A percentile compares a stretch with the other conserved stretches of the same genome.
phyloP scores from a whole-genome alignment of 2,329 filamentous ascomycete genomes.

The Apiospora saccharicola region DNA sequence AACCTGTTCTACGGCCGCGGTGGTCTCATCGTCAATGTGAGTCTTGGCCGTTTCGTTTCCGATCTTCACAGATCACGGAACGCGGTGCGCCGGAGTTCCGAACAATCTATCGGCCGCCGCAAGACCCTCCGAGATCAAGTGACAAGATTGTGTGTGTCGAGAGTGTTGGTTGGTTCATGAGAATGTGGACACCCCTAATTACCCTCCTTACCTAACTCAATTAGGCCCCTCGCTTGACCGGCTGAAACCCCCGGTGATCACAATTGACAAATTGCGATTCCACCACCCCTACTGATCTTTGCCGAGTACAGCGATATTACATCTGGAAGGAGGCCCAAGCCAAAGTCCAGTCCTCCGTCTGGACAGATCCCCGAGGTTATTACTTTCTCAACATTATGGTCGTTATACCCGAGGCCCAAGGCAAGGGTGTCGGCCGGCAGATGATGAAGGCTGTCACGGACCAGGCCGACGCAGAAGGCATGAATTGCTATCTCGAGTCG shows the following conservation, averaged over 20 bases:
- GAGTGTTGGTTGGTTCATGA: neutral
- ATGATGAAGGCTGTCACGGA: conserved; percentile 70
- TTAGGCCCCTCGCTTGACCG: neutral
- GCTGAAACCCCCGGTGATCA: conserved; percentile 14
- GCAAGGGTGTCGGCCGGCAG: conserved; percentile 69
- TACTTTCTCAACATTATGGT: conserved; percentile 82
- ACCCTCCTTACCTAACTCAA: neutral
- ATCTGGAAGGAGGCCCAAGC: conserved; percentile 76
- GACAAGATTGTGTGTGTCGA: neutral
- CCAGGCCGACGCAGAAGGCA: conserved; percentile 68
- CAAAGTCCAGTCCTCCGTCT: conserved; percentile 66
- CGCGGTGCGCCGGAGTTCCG: neutral
- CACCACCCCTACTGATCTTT: conserved; percentile 6
- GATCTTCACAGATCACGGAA: neutral
- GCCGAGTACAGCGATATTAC: conserved; percentile 62
- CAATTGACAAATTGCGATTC: neutral
- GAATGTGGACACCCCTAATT: neutral
- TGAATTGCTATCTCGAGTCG: conserved; percentile 75
- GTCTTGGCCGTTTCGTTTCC: conserved; percentile 27
- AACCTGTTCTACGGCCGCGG: conserved; percentile 74
- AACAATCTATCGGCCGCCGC: neutral
- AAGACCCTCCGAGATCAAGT: neutral
- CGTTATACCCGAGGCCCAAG: conserved; percentile 70
- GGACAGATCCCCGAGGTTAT: conserved; percentile 72
- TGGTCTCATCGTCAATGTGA: conserved; percentile 67